phyloP scores from a whole-genome alignment of 768 basidiomycete genomes.

The Hericium erinaceus region DNA sequence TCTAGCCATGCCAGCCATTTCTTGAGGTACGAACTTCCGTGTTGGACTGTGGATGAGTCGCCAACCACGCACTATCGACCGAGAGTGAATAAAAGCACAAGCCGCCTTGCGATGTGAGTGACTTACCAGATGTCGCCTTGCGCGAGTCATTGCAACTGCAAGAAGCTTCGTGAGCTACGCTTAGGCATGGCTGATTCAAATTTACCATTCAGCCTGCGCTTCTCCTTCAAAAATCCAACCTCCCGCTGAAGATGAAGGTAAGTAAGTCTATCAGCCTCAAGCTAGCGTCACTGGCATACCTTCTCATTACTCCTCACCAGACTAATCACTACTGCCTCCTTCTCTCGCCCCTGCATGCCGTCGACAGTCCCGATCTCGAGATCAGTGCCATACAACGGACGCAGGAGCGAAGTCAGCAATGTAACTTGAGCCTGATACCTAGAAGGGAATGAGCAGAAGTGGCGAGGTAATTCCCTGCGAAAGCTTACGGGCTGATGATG shows the following conservation, averaged over 20 bases:
- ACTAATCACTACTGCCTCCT: conserved; percentile 87
- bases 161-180: conserved; percentile 1
- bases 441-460: background rate
- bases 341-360: conserved; percentile 95
- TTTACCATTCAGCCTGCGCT: conserved; percentile 80
- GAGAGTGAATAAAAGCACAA: background rate
- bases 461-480: background rate
- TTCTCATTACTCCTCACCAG: conserved; percentile 88
- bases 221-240: conserved; percentile 92
- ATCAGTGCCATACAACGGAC: conserved; percentile 51
- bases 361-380: conserved; percentile 94
- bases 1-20: conserved; percentile 92
- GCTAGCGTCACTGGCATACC: too few relatives aligned
- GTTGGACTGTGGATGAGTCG: conserved; percentile 83
- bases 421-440: conserved; percentile 95
- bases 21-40: conserved; percentile 79
- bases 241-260: conserved; percentile 46
- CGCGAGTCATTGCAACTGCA: conserved; percentile 85
- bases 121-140: conserved; percentile 77
- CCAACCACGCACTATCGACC: conserved; percentile 76
- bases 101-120: background rate
- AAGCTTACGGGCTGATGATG: conserved; percentile 71
- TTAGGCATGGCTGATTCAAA: background rate
- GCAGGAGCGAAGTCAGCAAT: conserved; percentile 67
- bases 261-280: too few relatives aligned